Base-by-base conservation (phyloP, 768 basidiomycete genomes). In the Macrolepiota dolichaula region DNA sequence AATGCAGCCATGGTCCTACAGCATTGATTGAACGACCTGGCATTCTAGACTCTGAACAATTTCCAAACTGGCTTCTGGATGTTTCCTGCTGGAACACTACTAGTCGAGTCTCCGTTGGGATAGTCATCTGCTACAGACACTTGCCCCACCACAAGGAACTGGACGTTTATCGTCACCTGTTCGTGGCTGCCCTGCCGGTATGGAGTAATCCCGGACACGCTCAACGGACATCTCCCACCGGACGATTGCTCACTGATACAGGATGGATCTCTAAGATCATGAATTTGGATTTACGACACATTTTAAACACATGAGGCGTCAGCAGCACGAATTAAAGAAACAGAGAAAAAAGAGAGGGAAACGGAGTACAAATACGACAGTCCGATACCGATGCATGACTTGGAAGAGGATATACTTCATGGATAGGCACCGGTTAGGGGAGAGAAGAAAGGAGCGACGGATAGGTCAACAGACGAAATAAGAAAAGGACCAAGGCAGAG, bases 281-380 rank as follows among this genome's bases (percentile, higher is more conserved):
- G 42, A 17, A 44, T 44, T 44, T 17, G 19, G 17, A n/a, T 44
- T 42, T 44, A n/a, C 10, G 19, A n/a, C 42, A 44, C 42, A 44
- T 19, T 44, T 44, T 44, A 44, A 44, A 44, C 42, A 44, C 42
- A 44, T 44, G n/a, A 19, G 17, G 19, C 19, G 42, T 44, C 42
- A 44, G 42, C 42, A 44, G 19, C 42, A 44, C 42, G 9, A 19
- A 44, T 17, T 19, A 44, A 44, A 44, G 42, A n/a, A 17, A 44
- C 42, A 44, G 42, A 9, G n/a, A 17, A n/a, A 19, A 44, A 44
- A 1, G n/a, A 10, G 19, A 49, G 25, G 22, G 25, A 24, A 22
- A 24, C 22, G 24, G 24, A 57, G 46, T 57, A 57, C 57, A 51
- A 36, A 35, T 51, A 57, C 32, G 47, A 49, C 47, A 50, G 47